Evolutionary conservation across 805 yeast genomes (phyloP).

Genomic region (Maudiozyma serrabonitensis): DNA sequence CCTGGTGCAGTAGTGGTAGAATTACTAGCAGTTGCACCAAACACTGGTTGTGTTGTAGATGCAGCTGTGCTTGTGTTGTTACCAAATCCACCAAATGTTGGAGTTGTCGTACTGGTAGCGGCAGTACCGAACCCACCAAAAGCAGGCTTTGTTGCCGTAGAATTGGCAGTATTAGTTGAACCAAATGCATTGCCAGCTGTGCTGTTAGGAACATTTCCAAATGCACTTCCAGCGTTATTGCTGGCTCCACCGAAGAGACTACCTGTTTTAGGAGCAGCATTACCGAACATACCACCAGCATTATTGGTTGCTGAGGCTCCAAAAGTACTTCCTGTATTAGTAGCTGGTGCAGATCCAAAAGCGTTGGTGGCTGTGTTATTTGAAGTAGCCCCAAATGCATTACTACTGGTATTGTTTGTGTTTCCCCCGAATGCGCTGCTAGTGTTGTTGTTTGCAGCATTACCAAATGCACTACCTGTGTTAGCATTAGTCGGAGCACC

Average conservation of each 20-base stretch:
- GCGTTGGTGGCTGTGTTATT: background rate
- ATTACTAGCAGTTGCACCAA: slow-evolving; percentile 1
- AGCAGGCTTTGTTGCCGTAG: background rate
- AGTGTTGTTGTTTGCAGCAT: background rate
- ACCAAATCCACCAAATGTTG: slow-evolving; percentile 5
- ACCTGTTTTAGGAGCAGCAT: slow-evolving; percentile 7
- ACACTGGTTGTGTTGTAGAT: slow-evolving; percentile 1
- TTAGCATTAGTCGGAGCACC: slow-evolving; percentile 1
- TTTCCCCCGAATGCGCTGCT: background rate
- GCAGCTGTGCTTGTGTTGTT: background rate
- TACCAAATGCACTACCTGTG: slow-evolving; percentile 3
- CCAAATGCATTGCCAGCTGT: slow-evolving; percentile 2
- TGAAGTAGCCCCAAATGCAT: background rate
- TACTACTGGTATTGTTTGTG: background rate
- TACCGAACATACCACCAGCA: slow-evolving; percentile 6
- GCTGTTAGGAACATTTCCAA: background rate
- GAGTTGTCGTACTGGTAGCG: slow-evolving; percentile 5
- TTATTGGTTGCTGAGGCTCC: background rate
- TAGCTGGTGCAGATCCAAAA: background rate
- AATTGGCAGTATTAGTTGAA: slow-evolving; percentile 8
- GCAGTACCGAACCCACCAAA: background rate
- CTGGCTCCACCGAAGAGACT: too few species aligned
- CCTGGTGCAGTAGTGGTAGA: background rate
- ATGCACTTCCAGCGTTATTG: background rate
- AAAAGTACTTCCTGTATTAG: too few species aligned